A percentile compares a stretch with the other conserved stretches of the same genome.
Evolutionary conservation across 495 filamentous ascomycete species (phyloP).

Genomic region (Astrothelium macrocarpum): DNA sequence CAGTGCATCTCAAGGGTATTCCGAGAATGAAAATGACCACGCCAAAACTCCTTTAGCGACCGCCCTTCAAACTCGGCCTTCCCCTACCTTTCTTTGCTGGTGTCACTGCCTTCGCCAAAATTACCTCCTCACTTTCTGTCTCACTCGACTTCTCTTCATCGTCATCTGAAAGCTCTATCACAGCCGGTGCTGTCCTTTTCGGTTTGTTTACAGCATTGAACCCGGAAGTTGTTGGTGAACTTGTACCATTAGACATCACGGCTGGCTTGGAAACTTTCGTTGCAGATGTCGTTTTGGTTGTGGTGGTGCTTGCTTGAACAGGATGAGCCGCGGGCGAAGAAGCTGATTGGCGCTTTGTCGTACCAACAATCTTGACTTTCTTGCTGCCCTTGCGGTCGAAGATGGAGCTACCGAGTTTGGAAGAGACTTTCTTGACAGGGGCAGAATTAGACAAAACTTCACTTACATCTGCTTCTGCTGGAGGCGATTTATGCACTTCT

Average conservation of each 20-base stretch:
- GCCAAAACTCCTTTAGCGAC: neutral
- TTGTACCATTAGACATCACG: neutral
- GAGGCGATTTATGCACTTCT: no score
- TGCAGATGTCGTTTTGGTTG: neutral
- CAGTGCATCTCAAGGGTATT: no score
- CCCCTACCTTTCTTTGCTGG: neutral
- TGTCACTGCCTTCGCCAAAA: neutral
- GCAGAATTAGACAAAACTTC: neutral
- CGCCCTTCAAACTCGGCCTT: neutral
- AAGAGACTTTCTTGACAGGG: neutral
- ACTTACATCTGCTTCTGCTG: neutral
- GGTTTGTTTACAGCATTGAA: neutral
- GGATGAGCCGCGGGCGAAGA: neutral
- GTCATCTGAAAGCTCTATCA: neutral
- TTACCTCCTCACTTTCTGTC: neutral
- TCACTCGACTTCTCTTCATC: neutral
- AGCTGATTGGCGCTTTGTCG: neutral
- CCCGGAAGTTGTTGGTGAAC: neutral
- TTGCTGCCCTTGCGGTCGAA: neutral
- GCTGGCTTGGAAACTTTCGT: neutral
- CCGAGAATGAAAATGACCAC: no score
- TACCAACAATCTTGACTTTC: slow-evolving; percentile 1
- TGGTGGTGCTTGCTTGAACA: neutral
- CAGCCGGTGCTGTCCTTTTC: neutral
- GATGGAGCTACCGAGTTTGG: neutral